Percentiles rank a stretch among this genome's conserved stretches.
Evolutionary conservation across 2,329 filamentous ascomycete species (phyloP).

Genomic region (Samsoniella hepiali): DNA sequence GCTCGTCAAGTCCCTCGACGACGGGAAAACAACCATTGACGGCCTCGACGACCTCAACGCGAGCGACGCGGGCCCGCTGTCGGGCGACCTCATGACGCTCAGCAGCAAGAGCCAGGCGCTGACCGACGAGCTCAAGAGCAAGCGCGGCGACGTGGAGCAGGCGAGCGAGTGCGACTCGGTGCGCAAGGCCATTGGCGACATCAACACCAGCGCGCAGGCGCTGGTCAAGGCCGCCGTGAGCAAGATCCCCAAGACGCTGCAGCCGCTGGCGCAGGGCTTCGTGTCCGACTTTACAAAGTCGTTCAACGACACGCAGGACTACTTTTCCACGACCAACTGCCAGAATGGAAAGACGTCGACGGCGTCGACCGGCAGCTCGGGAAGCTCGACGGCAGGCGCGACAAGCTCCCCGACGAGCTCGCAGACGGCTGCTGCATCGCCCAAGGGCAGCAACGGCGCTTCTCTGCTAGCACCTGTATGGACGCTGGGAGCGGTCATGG

Average conservation of each 20-base stretch:
- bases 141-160: conserved; percentile 13
- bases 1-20: conserved; percentile 15
- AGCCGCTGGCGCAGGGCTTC: conserved; percentile 5
- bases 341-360: not conserved
- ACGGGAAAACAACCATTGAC: conserved; percentile 13
- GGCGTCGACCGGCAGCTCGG: not conserved
- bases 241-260: conserved; percentile 13
- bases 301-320: conserved; percentile 12
- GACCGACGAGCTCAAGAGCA: conserved; percentile 21
- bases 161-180: conserved; percentile 15
- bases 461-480: not conserved
- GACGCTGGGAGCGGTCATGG: conserved; percentile 2
- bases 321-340: conserved; percentile 16
- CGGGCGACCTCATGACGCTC: not conserved
- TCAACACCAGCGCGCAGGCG: conserved; percentile 7
- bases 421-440: conserved; percentile 8
- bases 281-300: not conserved
- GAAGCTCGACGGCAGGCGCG: not conserved
- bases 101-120: conserved; percentile 16
- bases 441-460: not conserved
- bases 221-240: conserved; percentile 3
- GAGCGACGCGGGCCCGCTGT: conserved; percentile 6
- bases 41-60: conserved; percentile 1
- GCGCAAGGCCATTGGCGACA: conserved; percentile 10
- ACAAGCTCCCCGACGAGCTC: not conserved